Conservation (phyloP, 169 alveolate species). For the Miamiensis avidus region DNA sequence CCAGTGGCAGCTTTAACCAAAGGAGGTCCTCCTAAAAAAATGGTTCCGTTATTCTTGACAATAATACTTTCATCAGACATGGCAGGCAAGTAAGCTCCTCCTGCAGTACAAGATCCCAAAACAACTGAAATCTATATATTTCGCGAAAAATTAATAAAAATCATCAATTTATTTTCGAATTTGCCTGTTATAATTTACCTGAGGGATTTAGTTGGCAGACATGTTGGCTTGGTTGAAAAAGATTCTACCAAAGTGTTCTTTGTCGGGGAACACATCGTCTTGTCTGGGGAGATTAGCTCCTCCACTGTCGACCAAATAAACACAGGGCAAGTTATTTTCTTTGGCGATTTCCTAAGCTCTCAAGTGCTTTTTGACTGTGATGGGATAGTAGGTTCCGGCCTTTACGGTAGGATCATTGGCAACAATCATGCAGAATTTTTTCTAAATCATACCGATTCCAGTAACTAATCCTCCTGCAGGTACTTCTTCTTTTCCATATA, state of each 20-base stretch:
- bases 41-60: conserved; percentile 84
- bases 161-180: neutral
- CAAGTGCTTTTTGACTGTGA: conserved; percentile 88
- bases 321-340: conserved; percentile 86
- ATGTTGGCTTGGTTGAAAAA: conserved; percentile 86
- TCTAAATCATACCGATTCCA: conserved; percentile 81
- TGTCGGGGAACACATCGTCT: conserved; percentile 91
- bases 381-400: conserved; percentile 91
- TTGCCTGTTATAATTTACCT: conserved; percentile 8
- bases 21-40: conserved; percentile 78
- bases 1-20: conserved; percentile 86
- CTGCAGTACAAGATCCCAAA: conserved; percentile 90
- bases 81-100: conserved; percentile 92
- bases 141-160: neutral
- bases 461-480: conserved; percentile 82
- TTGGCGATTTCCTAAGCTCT: conserved; percentile 90
- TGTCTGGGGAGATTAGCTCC: conserved; percentile 88
- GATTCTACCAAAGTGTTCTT: conserved; percentile 87
- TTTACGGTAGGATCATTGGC: conserved; percentile 82
- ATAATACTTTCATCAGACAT: conserved; percentile 81
- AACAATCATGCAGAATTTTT: conserved; percentile 74
- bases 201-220: conserved; percentile 76
- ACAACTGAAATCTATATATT: conserved; percentile 68
- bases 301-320: conserved; percentile 90
- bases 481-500: conserved; percentile 63